Percentiles rank a stretch among this genome's conserved stretches.
Conservation (phyloP, 2,329 filamentous ascomycete genomes). For the Fusarium beomiforme region DNA sequence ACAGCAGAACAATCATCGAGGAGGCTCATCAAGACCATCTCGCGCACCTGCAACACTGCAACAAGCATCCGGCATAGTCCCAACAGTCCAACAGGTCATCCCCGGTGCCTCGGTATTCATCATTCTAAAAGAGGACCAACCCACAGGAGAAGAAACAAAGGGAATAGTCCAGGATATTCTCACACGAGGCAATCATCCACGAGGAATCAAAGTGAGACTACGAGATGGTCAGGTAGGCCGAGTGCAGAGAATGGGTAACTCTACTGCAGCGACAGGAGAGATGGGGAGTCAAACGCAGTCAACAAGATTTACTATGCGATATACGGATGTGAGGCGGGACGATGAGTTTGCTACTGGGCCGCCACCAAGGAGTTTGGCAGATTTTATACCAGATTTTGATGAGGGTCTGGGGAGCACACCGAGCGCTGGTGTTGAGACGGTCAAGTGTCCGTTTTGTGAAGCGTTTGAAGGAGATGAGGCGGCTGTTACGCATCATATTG, state of each 20-base stretch:
- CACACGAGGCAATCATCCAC: slow-evolving; percentile 77
- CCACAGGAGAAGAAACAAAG: slow-evolving; percentile 74
- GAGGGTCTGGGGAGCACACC: slow-evolving; percentile 30
- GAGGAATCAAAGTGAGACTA: slow-evolving; percentile 82
- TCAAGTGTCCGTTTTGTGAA: slow-evolving; percentile 72
- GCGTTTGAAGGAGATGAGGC: slow-evolving; percentile 74
- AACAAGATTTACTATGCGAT: slow-evolving; percentile 45
- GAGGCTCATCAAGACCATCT: slow-evolving; percentile 24
- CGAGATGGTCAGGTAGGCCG: slow-evolving; percentile 76
- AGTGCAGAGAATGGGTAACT: slow-evolving; percentile 69
- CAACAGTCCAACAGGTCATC: slow-evolving; percentile 62
- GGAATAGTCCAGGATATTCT: slow-evolving; percentile 75
- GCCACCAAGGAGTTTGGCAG: slow-evolving; percentile 55
- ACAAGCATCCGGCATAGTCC: slow-evolving; percentile 54
- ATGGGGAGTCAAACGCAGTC: slow-evolving; percentile 10
- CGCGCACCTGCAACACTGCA: slow-evolving; percentile 47
- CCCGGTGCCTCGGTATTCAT: slow-evolving; percentile 75
- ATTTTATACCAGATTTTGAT: slow-evolving; percentile 56
- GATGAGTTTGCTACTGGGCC: slow-evolving; percentile 52
- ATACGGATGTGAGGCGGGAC: slow-evolving; percentile 50
- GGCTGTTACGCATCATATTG: slow-evolving; percentile 75
- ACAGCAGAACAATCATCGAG: slow-evolving; percentile 31
- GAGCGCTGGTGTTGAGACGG: slow-evolving; percentile 3
- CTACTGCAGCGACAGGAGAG: not conserved
- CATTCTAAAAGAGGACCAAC: slow-evolving; percentile 79